Conservation (phyloP, 805 yeast genomes). For the Lipomyces sp. region DNA sequence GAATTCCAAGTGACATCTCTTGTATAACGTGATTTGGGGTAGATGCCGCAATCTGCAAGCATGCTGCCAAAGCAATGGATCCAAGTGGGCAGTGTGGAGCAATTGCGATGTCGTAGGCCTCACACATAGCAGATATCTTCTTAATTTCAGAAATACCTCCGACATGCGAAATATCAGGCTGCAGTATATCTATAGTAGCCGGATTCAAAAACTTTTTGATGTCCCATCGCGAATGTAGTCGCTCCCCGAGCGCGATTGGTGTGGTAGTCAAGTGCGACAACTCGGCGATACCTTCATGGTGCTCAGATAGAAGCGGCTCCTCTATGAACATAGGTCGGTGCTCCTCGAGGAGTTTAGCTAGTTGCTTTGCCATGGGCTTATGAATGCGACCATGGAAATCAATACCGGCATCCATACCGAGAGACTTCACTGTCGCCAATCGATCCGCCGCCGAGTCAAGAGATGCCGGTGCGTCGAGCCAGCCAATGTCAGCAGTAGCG, state of each 20-base stretch:
- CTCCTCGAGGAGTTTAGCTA: conserved; percentile 42
- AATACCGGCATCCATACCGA: conserved; percentile 43
- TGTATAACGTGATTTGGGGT: conserved; percentile 40
- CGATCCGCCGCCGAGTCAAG: conserved; percentile 43
- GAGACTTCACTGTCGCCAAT: conserved; percentile 37
- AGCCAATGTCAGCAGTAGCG: conserved; percentile 42
- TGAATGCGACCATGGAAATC: conserved; percentile 46
- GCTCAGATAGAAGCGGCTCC: conserved; percentile 43
- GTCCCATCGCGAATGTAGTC: conserved; percentile 42
- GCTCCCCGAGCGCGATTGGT: conserved; percentile 44
- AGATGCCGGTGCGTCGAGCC: conserved; percentile 41
- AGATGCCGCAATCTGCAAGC: conserved; percentile 40
- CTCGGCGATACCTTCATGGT: conserved; percentile 40
- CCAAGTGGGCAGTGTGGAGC: conserved; percentile 46
- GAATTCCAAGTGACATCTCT: conserved; percentile 43
- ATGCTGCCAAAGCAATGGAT: conserved; percentile 44
- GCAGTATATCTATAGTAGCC: conserved; percentile 41
- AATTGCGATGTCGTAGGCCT: conserved; percentile 43
- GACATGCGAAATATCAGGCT: conserved; percentile 43
- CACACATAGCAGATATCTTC: conserved; percentile 43
- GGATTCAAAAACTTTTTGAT: conserved; percentile 40
- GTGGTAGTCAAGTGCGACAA: conserved; percentile 39
- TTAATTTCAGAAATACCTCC: conserved; percentile 44
- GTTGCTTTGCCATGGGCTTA: conserved; percentile 44
- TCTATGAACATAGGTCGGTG: conserved; percentile 43